phyloP scores from a whole-genome alignment of 2,329 filamentous ascomycete genomes.

The Hymenoscyphus repandus region DNA sequence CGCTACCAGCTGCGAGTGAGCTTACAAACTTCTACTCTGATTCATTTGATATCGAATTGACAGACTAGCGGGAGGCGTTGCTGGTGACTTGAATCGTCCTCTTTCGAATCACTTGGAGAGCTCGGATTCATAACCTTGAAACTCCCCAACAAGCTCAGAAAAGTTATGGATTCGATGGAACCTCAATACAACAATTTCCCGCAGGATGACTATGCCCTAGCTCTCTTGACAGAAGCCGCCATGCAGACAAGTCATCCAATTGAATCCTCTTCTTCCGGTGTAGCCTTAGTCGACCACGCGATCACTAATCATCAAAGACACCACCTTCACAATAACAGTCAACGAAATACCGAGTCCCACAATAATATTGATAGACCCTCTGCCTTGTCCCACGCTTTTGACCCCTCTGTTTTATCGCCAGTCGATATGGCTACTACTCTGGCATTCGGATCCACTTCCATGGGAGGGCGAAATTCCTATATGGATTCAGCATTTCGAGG shows the following conservation, averaged over 20 bases:
- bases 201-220: constrained; percentile 24
- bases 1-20: background rate
- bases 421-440: constrained; percentile 23
- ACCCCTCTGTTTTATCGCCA: constrained; percentile 4
- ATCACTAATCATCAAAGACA: constrained; percentile 12
- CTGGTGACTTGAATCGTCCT: too few relatives aligned
- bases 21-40: background rate
- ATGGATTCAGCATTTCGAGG: constrained; percentile 14
- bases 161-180: constrained; percentile 24
- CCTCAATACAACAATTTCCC: constrained; percentile 11
- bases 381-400: background rate
- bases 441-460: constrained; percentile 11
- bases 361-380: background rate
- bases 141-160: too few relatives aligned
- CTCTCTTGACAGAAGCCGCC: constrained; percentile 25
- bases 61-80: background rate
- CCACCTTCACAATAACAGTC: background rate
- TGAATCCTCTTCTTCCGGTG: background rate
- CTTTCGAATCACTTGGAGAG: too few relatives aligned
- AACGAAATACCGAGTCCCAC: background rate
- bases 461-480: constrained; percentile 12
- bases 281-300: background rate
- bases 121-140: too few relatives aligned
- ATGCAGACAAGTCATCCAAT: constrained; percentile 11
- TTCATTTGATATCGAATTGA: too few relatives aligned